Base-by-base conservation (phyloP, 169 alveolate genomes). In the Ichthyophthirius multifiliis region DNA sequence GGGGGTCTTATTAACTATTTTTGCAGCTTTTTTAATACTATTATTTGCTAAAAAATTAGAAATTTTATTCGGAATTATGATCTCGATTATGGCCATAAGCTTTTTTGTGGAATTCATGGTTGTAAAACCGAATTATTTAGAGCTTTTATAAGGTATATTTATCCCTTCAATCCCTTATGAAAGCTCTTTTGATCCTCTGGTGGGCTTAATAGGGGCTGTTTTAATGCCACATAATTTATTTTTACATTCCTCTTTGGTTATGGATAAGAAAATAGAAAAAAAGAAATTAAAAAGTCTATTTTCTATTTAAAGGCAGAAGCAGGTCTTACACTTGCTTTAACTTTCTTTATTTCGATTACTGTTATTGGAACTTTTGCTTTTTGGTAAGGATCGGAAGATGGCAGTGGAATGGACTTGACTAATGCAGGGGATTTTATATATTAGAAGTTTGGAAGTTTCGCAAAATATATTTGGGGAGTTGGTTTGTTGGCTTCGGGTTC, bases 171-270 rank as follows among this genome's bases (percentile, higher is more conserved):
- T 82, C 12, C 83, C 89, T 39, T 44, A 39, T 12, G 15, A n/a
- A n/a, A n/a, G n/a, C n/a, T n/a, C 75, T 18, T 4, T 82, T 15
- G 18, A 32, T 23, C 31, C 27, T 30, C 47, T 80, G 43, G 74
- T 88, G 20, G 92, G 87, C 30, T 65, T 88, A 39, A 32, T 90
- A 2, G 95, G 95, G 5, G 79, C 92, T 23, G 87, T 90, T 23
- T 74, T 90, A 23, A 90, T 90, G 95, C 95, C 95, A 5, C 95
- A 90, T 71, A 88, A 88, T 75, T 30, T 90, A 20, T 88, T 44
- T 76, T 78, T 90, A 18, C 93, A 90, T 79, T 62, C 88, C 20
- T 75, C 95, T 3, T 80, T 90, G 20, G 93, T 88, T 4, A 77
- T 71, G n/a, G 64, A 90, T 3, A 71, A 92, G 44, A 63, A 75